Base-by-base conservation (phyloP, 2,329 filamentous ascomycete genomes). In the Fusarium anguioides region DNA sequence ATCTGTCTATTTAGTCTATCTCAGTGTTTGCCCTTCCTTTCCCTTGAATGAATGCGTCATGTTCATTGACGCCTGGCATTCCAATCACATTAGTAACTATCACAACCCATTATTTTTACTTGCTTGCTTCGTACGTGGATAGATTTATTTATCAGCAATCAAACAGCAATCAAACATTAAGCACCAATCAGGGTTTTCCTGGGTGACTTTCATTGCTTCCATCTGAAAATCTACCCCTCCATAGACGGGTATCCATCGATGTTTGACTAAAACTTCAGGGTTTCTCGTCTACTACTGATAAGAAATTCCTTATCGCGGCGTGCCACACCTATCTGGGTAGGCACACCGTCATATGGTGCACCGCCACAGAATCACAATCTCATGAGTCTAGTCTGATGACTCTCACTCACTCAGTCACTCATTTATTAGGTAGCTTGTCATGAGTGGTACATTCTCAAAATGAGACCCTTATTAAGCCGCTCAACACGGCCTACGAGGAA, bases 31-130 rank as follows among this genome's bases (percentile, higher is more conserved):
- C 27, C 11, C 27, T 29, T 12, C 14, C 27, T 12, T 10, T 26
- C n/a, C n/a, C n/a, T n/a, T n/a, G n/a, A n/a, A n/a, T 45, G 58
- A 12, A 68, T 72, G 66, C 66, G 70, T 72, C 68, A 71, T 59
- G 52, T 54, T 53, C n/a, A 24, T 60, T 60, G 56, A 48, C 61
- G 59, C 67, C 69, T 71, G 39, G 37, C 41, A n/a, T 37, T 31
- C 24, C 33, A 39, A n/a, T 49, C 18, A n/a, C n/a, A n/a, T 29
- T 27, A 42, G 37, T 36, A 36, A 14, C 24, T 23, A 18, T 20
- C 15, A n/a, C n/a, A 24, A 24, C 18, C 26, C 11, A 6, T 18
- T 23, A 8, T 10, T 26, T 42, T 26, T 35, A 23, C 35, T 20
- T 42, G 27, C 18, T 26, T 42, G 4, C 14, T 44, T 18, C 18